Percentiles rank a stretch among this genome's conserved stretches.
Conservation (phyloP, 108 stramenopile species). For the Nitzschia sp. region DNA sequence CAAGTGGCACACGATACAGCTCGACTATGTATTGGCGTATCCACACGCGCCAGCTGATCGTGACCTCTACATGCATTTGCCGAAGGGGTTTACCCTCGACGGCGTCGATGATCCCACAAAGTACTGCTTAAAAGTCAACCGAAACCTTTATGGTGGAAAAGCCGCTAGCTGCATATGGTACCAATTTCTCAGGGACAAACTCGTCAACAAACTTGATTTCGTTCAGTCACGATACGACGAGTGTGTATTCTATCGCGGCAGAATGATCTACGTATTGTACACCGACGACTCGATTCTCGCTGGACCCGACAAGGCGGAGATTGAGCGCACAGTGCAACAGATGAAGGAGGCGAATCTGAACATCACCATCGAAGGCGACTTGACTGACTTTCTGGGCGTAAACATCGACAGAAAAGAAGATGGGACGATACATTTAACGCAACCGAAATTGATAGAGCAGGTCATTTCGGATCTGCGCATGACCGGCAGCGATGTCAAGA, state of each 20-base stretch:
- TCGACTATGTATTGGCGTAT: slow-evolving; percentile 52
- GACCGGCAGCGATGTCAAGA: slow-evolving; percentile 3
- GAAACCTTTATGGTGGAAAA: slow-evolving; percentile 47
- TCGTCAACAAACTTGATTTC: slow-evolving; percentile 24
- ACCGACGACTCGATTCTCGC: slow-evolving; percentile 43
- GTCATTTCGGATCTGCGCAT: slow-evolving; percentile 25
- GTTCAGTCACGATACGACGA: slow-evolving; percentile 45
- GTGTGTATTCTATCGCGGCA: slow-evolving; percentile 49
- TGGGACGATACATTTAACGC: slow-evolving; percentile 26
- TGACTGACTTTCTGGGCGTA: slow-evolving; percentile 44
- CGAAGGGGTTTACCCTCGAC: slow-evolving; percentile 1
- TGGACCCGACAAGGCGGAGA: slow-evolving; percentile 23
- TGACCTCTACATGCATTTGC: slow-evolving; percentile 7
- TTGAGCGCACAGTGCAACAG: slow-evolving; percentile 8
- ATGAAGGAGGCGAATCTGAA: slow-evolving; percentile 21
- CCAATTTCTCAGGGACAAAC: slow-evolving; percentile 24
- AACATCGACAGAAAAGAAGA: slow-evolving; percentile 16
- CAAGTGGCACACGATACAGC: slow-evolving; percentile 41
- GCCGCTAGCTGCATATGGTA: slow-evolving; percentile 53
- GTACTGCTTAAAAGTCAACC: slow-evolving; percentile 30
- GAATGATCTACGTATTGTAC: slow-evolving; percentile 45
- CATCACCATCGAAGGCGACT: slow-evolving; percentile 35
- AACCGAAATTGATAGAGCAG: slow-evolving; percentile 36
- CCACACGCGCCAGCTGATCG: slow-evolving; percentile 1
- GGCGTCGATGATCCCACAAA: slow-evolving; percentile 6